Base-by-base conservation (phyloP, 768 basidiomycete species). In the Suillus lakei region DNA sequence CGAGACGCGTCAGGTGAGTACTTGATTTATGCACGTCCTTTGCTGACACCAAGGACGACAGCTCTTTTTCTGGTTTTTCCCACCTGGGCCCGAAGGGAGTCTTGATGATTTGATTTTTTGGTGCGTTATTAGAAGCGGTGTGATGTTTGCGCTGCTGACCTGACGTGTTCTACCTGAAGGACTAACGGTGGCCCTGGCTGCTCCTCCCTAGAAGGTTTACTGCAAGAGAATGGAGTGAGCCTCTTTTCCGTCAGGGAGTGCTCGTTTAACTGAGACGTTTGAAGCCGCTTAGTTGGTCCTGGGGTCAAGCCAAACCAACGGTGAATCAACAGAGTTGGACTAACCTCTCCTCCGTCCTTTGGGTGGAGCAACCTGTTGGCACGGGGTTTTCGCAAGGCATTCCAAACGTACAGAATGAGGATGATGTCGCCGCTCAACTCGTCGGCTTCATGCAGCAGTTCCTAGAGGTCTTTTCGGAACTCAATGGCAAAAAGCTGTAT, bases 51-150 rank as follows among this genome's bases (percentile, higher is more conserved):
- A 23, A 23, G 46, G 12, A 23, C 13, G 7, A 23, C 46, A 48
- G 90, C 83, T 92, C 15, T 93, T 89, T 80, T 93, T 93, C 78
- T 92, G 91, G 91, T 89, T 91, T 77, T 92, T 91, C 79, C 91
- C 91, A 62, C 89, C 91, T 1, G 91, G 90, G 3, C 89, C 89
- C 0, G 78, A 86, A 69, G 91, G 91, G 23, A 90, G 87, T 68
- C 71, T 84, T 5, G 90, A 93, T 69, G 90, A 92, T 71, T 71
- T 93, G 50, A 88, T 92, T 36, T 90, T 92, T 75, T 92, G 91
- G 91, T 89, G 69, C 59, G 64, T 56, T 5, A 38, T 36, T 7
- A 55, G 54, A n/a, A 10, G 0, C 12, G 6, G 18, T 41, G 4
- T 15, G 36, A 16, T 30, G 39, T 32, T 39, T n/a, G n/a, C 5